Base-by-base conservation (phyloP, 805 yeast species). In the Cyberlindnera meyerae region DNA sequence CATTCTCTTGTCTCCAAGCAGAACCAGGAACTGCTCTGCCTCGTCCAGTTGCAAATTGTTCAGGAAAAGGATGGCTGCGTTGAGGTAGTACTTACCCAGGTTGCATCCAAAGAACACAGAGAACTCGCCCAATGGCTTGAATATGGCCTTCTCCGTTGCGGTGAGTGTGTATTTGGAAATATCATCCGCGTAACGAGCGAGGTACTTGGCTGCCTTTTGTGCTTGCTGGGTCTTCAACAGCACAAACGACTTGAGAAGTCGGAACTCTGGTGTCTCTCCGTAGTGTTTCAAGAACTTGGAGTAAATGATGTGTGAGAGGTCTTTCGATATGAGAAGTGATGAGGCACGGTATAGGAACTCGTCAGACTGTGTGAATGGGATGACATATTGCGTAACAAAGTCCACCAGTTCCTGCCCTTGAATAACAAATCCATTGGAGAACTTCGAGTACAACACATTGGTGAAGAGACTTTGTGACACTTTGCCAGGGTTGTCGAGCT, bases 61-160 rank as follows among this genome's bases (percentile, higher is more conserved):
- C 28, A 60, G 55, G 44, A 68, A 69, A 29, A 70, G 25, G 5
- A 55, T 47, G 8, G 73, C 50, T 25, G 68, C 42, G 25, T 63
- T 65, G 31, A 59, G 55, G 45, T 58, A 67, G 42, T 62, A 71
- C 31, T 57, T 61, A 12, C 61, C 49, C 24, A 58, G 39, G 6
- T 66, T 55, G 2, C 52, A 34, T 7, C 58, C 53, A 29, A 61
- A 57, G 15, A 65, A 44, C 9, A 42, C 43, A 18, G 34, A 17
- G 54, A 42, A 42, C 20, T 49, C 52, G 33, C 50, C 35, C 44
- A 53, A 28, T 25, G 48, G 25, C 39, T 40, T 17, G 43, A 59
- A 17, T 18, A 55, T 36, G 5, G 48, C 32, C 14, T 39, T 43
- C 18, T 54, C 61, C 9, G 44, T 53, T 1, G 44, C 35, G 0